phyloP scores from a whole-genome alignment of 2,329 filamentous ascomycete genomes.

The Periglandula ipomoeae region DNA sequence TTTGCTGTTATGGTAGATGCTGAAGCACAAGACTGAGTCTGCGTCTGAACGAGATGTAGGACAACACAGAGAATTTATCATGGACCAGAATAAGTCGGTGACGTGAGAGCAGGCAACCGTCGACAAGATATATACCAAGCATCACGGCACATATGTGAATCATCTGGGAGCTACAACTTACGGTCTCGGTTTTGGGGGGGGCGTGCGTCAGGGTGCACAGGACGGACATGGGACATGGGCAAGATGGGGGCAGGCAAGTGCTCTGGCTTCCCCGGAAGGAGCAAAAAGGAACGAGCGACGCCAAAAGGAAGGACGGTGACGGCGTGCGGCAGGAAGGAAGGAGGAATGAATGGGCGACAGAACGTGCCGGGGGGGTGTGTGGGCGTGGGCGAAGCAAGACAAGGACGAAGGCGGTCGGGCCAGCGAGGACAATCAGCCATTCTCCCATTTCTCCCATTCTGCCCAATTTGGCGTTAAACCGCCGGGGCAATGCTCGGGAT shows the following conservation, averaged over 20 bases:
- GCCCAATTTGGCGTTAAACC: neutral
- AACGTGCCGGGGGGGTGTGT: neutral
- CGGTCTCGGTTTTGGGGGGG: neutral
- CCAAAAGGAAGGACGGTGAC: neutral
- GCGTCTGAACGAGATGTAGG: neutral
- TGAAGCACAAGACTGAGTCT: neutral
- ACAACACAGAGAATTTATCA: neutral
- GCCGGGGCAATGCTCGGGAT: neutral
- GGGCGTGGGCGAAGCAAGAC: neutral
- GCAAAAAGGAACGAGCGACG: neutral
- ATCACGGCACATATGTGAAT: slow-evolving; percentile 16
- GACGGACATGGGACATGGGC: neutral
- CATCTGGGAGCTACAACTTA: slow-evolving; percentile 7
- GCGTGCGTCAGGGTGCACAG: neutral
- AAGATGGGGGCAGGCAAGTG: neutral
- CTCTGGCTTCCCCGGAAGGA: slow-evolving; percentile 3
- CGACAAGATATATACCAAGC: slow-evolving; percentile 13
- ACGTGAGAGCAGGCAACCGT: slow-evolving; percentile 1
- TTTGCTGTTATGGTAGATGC: neutral
- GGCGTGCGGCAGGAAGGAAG: neutral
- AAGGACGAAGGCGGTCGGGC: neutral
- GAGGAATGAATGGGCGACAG: neutral
- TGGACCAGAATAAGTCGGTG: neutral
- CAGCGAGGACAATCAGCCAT: neutral
- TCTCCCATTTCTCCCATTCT: neutral